Base-by-base conservation (phyloP, 768 basidiomycete genomes). In the Tricholoma terreum region DNA sequence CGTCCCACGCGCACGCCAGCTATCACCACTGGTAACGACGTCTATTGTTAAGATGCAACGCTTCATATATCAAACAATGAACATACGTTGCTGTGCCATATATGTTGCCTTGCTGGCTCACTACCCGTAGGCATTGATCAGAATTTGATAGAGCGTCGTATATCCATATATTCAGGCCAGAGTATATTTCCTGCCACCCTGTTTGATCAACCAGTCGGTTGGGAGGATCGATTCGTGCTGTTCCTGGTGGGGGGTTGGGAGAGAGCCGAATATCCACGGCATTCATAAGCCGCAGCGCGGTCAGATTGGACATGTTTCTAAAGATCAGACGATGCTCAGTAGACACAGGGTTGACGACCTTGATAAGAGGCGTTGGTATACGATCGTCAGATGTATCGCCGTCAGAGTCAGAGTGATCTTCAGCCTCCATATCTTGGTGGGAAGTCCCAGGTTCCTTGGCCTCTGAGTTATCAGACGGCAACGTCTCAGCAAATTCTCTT, bases 41-140 rank as follows among this genome's bases (percentile, higher is more conserved):
- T n/a, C n/a, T n/a, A 57, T n/a, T 35, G 59, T 66, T 33, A 22
- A 36, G 40, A 21, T 40, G 2, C n/a, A 30, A 11, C 60, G 17
- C 40, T 42, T 7, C 34, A 52, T 17, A 38, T 53, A 36, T 19
- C 1, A 57, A 50, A 12, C 5, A 30, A 38, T 42, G 50, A 17
- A 79, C 86, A 69, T 66, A 90, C 89, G 89, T 89, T 53, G 89
- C 90, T 30, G 88, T 87, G 27, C 89, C 88, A 63, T 90, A 90
- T 59, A 84, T 69, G 59, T 84, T 81, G n/a, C 82, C 79, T 54
- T 73, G 65, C 60, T 80, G 81, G 64, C 78, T 83, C 9, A 92
- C 81, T n/a, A 88, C 73, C 48, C 89, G 79, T 52, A 80, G 85
- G 58, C 84, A 88, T 58, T 81, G 80, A 69, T 92, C 89, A 12